Base-by-base conservation (phyloP, 2,329 filamentous ascomycete genomes). In the Fusarium sulawesiense region DNA sequence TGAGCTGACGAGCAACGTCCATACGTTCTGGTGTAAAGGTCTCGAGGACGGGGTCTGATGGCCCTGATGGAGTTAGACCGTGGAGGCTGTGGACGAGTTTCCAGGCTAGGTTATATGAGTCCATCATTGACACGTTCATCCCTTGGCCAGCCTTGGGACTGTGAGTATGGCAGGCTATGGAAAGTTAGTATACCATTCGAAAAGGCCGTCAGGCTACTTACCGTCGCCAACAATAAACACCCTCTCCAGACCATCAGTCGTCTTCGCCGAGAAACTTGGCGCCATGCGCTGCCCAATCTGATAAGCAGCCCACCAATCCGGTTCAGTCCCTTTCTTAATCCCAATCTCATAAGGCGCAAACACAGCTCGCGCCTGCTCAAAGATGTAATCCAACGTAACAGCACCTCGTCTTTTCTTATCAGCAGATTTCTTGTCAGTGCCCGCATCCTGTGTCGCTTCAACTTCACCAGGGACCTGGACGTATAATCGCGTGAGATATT, bases 261-360 rank as follows among this genome's bases (percentile, higher is more conserved):
- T 51, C 12, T 13, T 64, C 1, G 11, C 11, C 7, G 62, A 65
- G 32, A 65, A 65, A 0, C 30, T 64, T 0, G 62, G 41, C 6
- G 62, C 60, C 60, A 65, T 64, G 0, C 62, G 62, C 20, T 65
- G 62, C 7, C 62, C 62, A 14, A 65, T 65, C 1, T 65, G 62
- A 23, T 65, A 65, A 7, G 62, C 62, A n/a, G 62, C 62, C 62
- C 62, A 65, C 62, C 62, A 65, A 47, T 65, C 62, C 3, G 62
- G 62, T 9, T 64, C 60, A 0, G 62, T 65, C 0, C 60, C 62
- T 16, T 64, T n/a, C 7, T 64, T 65, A 16, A 65, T 64, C 40
- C 58, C 50, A 3, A 65, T 59, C 21, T 59, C 10, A 29, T 59
- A 65, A 6, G 62, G 62, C 3, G 60, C 60, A 51, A 65, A 65